A percentile compares a stretch with the other conserved stretches of the same genome.
phyloP scores from a whole-genome alignment of 2,329 filamentous ascomycete genomes.

The Paecilomyces dactylethromorphus region DNA sequence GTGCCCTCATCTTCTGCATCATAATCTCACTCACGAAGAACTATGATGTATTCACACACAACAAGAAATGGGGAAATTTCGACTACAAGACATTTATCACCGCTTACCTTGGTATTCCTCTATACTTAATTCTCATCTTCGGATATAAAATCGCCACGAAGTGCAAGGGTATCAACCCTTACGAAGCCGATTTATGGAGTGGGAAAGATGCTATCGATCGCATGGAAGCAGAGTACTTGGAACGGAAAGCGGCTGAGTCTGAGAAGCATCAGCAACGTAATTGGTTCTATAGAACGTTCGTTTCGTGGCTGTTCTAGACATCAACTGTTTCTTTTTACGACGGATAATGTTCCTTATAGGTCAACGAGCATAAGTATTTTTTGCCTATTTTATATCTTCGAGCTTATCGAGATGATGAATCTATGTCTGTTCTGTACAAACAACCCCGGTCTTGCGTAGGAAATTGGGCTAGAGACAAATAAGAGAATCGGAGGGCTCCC shows the following conservation, averaged over 20 bases:
- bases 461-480: no score
- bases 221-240: constrained; percentile 63
- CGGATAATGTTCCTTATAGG: neutral
- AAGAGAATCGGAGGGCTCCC: no score
- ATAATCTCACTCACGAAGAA: constrained; percentile 74
- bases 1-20: constrained; percentile 60
- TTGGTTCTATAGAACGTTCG: constrained; percentile 50
- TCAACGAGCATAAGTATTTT: neutral
- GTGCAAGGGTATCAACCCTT: constrained; percentile 48
- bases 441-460: no score
- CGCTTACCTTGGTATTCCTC: constrained; percentile 65
- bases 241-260: constrained; percentile 37
- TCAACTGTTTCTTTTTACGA: neutral
- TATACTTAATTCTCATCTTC: constrained; percentile 62
- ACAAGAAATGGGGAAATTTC: constrained; percentile 45
- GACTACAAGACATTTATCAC: constrained; percentile 70
- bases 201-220: constrained; percentile 66
- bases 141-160: constrained; percentile 56
- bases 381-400: neutral
- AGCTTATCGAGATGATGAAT: neutral
- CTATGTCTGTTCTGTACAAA: neutral
- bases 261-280: constrained; percentile 25
- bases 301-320: constrained; percentile 52
- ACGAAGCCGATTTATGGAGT: constrained; percentile 59
- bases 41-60: constrained; percentile 59